Evolutionary conservation across 2,329 filamentous ascomycete genomes (phyloP).

Genomic region (Calonectria naviculata): DNA sequence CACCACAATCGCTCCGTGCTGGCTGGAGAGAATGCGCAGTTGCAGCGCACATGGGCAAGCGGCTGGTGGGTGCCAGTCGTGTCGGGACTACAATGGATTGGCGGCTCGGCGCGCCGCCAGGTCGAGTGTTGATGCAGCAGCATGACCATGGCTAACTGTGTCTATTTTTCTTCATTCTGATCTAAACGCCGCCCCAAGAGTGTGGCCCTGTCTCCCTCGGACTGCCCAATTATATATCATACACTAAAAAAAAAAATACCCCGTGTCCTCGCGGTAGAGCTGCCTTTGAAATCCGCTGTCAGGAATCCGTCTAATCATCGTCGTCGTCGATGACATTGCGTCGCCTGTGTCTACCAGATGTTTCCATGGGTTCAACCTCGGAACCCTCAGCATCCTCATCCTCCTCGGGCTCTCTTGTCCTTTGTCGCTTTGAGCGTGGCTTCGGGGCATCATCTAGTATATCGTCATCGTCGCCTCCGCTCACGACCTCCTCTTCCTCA

Average conservation of each 20-base stretch:
- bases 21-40: neutral
- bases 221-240: constrained; percentile 11
- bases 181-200: constrained; percentile 12
- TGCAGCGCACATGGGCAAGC: neutral
- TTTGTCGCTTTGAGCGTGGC: constrained; percentile 61
- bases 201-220: neutral
- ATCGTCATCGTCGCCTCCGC: constrained; percentile 73
- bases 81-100: neutral
- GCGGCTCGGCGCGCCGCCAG: neutral
- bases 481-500: constrained; percentile 76
- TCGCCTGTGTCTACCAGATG: constrained; percentile 60
- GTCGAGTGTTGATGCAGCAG: neutral
- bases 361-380: constrained; percentile 58
- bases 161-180: constrained; percentile 18
- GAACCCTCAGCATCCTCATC: constrained; percentile 66
- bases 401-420: constrained; percentile 59
- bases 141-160: constrained; percentile 9
- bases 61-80: no score
- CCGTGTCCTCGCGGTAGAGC: neutral
- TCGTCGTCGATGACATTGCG: constrained; percentile 70
- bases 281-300: neutral
- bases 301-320: constrained; percentile 57
- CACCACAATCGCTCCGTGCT: neutral
- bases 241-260: neutral
- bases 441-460: constrained; percentile 63